Evolutionary conservation across 495 filamentous ascomycete species (phyloP), one percentile per base, ranked within the genome.

Genomic region (Saxophila tyrrhenica): DNA sequence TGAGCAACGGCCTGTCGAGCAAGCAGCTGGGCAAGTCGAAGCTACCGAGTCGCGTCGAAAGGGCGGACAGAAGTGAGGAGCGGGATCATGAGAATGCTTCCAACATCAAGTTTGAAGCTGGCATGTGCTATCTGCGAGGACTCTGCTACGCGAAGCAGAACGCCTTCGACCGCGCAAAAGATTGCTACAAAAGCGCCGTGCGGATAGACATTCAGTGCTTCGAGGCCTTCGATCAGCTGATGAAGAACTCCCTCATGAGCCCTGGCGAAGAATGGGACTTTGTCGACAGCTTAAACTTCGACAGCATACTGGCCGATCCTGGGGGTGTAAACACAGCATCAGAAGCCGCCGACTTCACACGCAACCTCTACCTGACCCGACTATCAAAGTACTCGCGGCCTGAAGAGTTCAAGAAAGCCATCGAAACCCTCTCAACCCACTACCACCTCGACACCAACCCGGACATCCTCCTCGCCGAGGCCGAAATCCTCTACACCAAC

Each of bases 131-230:
- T 69, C 73, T 99, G 35, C 77, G 92, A 21, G 92, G 92, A 2
- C 76, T 94, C 22, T 96, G 94, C 71, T 96, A 87, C 64, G 90
- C 92, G 17, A 96, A 95, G 68, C 88, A 94, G 70, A 99, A 97
- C 68, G 86, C 90, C 15, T 97, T 96, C 59, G 94, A 99, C 64
- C 83, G 90, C 23, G 92, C 92, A 35, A 95, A 95, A 62, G 89
- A 96, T 63, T 96, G 94, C 70, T 99, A 96, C 75, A 96, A 95
- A 71, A 87, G 94, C 61, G 92, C 92, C 7, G 87, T 97, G 41
- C 77, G 86, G 46, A 96, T 99, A 63, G 94, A 99, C 66, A 89
- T 97, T 5, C 90, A 96, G 66, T 99, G 92, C 68, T 97, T 94
- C 64, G 92, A 99, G 66, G 92, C 92, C 2, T 97, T 97, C 63